These are phyloP conservation scores for Xylaria bambusicola DNA, from an alignment of 495 filamentous ascomycete species.

Conservation along the genomic window DNA sequence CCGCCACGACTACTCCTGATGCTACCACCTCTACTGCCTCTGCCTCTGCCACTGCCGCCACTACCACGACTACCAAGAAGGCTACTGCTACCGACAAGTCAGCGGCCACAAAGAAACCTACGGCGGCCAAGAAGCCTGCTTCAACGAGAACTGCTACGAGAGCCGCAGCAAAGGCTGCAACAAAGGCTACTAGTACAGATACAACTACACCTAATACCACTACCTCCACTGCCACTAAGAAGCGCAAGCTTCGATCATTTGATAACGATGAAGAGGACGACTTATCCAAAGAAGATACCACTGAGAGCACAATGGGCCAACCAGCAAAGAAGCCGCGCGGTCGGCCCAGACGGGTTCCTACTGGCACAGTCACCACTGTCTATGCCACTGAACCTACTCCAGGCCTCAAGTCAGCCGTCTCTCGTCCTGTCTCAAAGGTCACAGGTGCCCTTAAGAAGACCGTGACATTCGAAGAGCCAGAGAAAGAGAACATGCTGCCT, in stretches of 20 bases:
- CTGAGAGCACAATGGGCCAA: conserved; percentile 23
- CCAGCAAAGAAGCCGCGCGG: conserved; percentile 43
- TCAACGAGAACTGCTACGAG: neutral
- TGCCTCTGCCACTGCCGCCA: neutral
- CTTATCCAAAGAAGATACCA: conserved; percentile 22
- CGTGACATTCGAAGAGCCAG: conserved; percentile 58
- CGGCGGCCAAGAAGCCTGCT: no score
- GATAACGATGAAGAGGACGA: conserved; percentile 45
- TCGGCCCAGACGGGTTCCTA: conserved; percentile 31
- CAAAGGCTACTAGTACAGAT: neutral
- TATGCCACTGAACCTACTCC: conserved; percentile 40
- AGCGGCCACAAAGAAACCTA: no score
- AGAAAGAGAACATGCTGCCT: conserved; percentile 56
- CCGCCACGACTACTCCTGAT: neutral
- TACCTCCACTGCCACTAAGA: conserved; percentile 27
- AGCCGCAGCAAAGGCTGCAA: neutral
- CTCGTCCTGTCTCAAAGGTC: conserved; percentile 27
- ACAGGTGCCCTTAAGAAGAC: conserved; percentile 47
- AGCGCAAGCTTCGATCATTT: conserved; percentile 51
- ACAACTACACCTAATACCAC: conserved; percentile 1
- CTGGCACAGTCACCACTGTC: conserved; percentile 30
- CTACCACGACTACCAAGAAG: conserved; percentile 1
- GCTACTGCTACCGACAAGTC: no score
- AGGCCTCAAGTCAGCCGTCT: conserved; percentile 37
- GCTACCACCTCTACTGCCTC: conserved; percentile 19